Evolutionary conservation across 495 filamentous ascomycete genomes (phyloP).

Genomic region (Cairneyella variabilis): DNA sequence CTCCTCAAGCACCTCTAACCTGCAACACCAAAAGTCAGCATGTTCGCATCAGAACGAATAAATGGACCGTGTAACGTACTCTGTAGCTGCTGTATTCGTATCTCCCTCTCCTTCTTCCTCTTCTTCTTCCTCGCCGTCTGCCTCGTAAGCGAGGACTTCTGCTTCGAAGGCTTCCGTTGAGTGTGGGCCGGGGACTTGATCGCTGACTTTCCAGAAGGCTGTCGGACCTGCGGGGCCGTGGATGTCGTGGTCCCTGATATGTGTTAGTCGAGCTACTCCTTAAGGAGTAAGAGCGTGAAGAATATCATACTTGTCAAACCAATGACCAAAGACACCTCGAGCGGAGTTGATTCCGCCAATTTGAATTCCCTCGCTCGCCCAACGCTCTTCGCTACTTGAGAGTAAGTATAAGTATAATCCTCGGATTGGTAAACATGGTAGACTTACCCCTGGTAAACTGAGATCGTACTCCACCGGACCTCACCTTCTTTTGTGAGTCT

Average conservation of each 20-base stretch:
- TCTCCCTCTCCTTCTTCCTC: not conserved
- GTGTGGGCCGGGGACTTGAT: no score
- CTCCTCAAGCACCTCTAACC: no score
- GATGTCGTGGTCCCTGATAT: constrained; percentile 46
- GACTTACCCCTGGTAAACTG: constrained; percentile 48
- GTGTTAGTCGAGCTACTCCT: not conserved
- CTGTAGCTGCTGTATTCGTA: not conserved
- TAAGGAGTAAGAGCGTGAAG: not conserved
- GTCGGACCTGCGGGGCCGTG: constrained; percentile 62
- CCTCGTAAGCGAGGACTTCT: no score
- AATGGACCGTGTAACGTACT: not conserved
- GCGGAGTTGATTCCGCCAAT: constrained; percentile 54
- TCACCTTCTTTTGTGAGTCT: constrained; percentile 57
- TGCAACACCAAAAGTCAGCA: not conserved
- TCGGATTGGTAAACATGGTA: not conserved
- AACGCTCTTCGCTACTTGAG: constrained; percentile 46
- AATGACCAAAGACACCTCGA: constrained; percentile 57
- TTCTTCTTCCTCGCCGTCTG: not conserved
- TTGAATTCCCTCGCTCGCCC: constrained; percentile 64
- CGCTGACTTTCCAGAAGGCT: constrained; percentile 61
- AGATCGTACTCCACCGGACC: constrained; percentile 62
- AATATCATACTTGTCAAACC: constrained; percentile 58
- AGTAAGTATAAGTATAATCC: constrained; percentile 10
- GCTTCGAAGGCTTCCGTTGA: no score
- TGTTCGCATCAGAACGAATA: not conserved